Evolutionary conservation across 2,329 filamentous ascomycete species (phyloP).

Genomic region (Stachybotrys chlorohalonatus): DNA sequence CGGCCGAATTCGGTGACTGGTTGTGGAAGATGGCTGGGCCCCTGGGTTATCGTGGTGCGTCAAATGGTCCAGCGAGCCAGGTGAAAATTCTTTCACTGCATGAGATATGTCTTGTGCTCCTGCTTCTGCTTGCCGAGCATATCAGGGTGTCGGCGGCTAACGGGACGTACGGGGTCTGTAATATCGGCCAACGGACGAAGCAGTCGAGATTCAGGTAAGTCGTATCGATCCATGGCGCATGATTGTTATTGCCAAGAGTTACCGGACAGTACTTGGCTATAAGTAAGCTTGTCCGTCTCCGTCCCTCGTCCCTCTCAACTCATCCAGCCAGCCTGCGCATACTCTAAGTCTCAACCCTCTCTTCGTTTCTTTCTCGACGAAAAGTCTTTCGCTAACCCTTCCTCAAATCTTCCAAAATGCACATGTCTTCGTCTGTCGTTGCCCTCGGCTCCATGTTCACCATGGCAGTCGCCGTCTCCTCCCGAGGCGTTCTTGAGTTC

Average conservation of each 20-base stretch:
- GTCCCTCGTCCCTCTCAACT: not conserved
- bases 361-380: not conserved
- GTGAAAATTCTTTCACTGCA: not conserved
- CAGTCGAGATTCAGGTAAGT: too few relatives aligned
- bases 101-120: too few relatives aligned
- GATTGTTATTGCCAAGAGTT: not conserved
- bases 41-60: not conserved
- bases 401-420: slow-evolving; percentile 14
- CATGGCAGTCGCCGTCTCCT: slow-evolving; percentile 10
- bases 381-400: not conserved
- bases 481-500: slow-evolving; percentile 15
- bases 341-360: not conserved
- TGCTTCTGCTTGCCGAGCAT: too few relatives aligned
- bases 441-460: slow-evolving; percentile 19
- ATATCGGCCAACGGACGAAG: not conserved
- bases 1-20: not conserved
- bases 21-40: not conserved
- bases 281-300: slow-evolving; percentile 9
- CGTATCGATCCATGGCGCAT: not conserved
- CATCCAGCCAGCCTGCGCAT: not conserved
- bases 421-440: slow-evolving; percentile 13
- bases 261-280: slow-evolving; percentile 3
- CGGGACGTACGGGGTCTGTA: not conserved
- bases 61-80: not conserved
- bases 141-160: too few relatives aligned